Evolutionary conservation across 176 grass and related monocot genomes (phyloP), one percentile per base, ranked within the genome.

Genomic region (Eragrostis nindensis): DNA sequence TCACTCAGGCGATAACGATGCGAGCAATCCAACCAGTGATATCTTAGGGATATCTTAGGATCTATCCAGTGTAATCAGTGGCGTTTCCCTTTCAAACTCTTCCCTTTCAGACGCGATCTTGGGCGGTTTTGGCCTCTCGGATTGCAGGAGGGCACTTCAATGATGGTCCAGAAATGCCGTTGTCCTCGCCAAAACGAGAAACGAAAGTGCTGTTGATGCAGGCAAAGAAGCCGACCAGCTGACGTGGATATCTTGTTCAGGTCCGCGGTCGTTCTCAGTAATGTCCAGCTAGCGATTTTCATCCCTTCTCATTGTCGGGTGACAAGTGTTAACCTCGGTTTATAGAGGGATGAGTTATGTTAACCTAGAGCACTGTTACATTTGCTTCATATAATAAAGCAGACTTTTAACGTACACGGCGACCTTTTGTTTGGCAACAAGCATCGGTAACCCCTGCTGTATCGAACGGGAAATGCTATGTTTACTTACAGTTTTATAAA

Each of bases 31-130:
- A 26, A 2, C 26, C 21, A 15, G n/a, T 50, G 83, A 53, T 77
- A 77, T 77, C 62, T 70, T 64, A 41, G 73, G 68, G 83, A 53
- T 77, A 77, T 77, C 62, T 70, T 64, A 41, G 73, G 68, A 62
- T 60, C 65, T 39, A n/a, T 46, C 25, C 10, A 48, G 25, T 5
- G 38, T 8, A 74, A 74, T 74, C 76, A 57, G 84, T 38, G 84
- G 26, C 41, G 15, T 12, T 38, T 70, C 43, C 43, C 52, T 81
- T 62, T 47, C n/a, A 7, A 7, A 9, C 62, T 69, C 32, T n/a
- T 50, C 1, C 2, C 48, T 42, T 18, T 13, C 43, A 19, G 48
- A 50, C 8, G 36, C 32, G 19, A 22, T 50, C 41, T 60, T 30
- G 3, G n/a, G 42, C 44, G 2, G 59, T 22, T 46, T 49, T 32